Evolutionary conservation across 2,329 filamentous ascomycete species (phyloP).

Genomic region (Magnaporthiopsis incrustans): DNA sequence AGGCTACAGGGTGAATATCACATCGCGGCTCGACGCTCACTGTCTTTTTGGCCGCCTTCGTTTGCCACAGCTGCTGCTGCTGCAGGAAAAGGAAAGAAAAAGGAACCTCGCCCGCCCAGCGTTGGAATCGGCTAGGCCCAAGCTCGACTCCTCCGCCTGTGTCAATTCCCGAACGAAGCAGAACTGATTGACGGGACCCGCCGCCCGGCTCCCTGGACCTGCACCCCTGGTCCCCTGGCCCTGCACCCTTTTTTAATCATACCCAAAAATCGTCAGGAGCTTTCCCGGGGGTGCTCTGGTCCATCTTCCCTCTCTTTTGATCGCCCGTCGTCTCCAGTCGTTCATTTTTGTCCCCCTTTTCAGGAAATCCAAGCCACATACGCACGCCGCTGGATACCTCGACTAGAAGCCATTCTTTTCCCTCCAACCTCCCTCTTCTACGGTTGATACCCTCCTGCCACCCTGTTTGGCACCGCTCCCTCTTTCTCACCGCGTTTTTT

Average conservation of each 20-base stretch:
- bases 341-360: slow-evolving; percentile 2
- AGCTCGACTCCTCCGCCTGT: not conserved
- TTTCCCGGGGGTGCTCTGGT: not conserved
- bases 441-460: not conserved
- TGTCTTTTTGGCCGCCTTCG: not conserved
- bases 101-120: not conserved
- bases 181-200: slow-evolving; percentile 8
- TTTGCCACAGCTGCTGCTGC: not conserved
- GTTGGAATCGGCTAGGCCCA: not conserved
- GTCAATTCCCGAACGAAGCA: slow-evolving; percentile 2
- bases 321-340: slow-evolving; percentile 1
- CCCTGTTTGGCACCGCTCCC: not conserved
- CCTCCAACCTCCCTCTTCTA: not conserved
- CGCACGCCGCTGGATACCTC: not conserved
- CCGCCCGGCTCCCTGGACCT: slow-evolving; percentile 8
- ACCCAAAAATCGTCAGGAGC: slow-evolving; percentile 2
- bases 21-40: not conserved
- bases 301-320: slow-evolving; percentile 1
- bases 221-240: slow-evolving; percentile 5
- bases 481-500: not conserved
- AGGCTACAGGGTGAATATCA: not conserved
- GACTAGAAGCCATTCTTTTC: slow-evolving; percentile 1
- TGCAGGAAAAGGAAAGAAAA: not conserved
- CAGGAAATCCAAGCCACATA: not conserved
- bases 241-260: slow-evolving; percentile 9